phyloP scores from a whole-genome alignment of 257 asterid genomes.

The Pogostemon cablin region DNA sequence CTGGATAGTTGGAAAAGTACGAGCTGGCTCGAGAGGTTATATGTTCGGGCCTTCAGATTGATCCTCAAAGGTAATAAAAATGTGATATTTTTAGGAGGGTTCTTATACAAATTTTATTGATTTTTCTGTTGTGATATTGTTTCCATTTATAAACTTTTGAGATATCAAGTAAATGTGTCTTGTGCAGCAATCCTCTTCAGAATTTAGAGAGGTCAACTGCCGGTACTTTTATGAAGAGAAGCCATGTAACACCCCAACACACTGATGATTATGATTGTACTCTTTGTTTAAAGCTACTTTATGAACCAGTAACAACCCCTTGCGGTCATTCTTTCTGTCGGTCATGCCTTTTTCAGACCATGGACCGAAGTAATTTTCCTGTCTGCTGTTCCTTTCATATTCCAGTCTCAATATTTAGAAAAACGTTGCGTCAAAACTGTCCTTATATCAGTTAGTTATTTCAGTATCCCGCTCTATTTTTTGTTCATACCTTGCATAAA shows the following conservation, averaged over 20 bases:
- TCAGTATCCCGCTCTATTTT: background rate
- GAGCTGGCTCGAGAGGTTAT: constrained; percentile 74
- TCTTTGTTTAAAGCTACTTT: constrained; percentile 83
- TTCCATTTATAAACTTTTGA: background rate
- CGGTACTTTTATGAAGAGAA: constrained; percentile 51
- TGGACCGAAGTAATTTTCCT: constrained; percentile 78
- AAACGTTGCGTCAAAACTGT: background rate
- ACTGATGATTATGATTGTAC: constrained; percentile 98
- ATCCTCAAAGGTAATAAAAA: constrained; percentile 64
- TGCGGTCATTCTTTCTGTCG: constrained; percentile 99
- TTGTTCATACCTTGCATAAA: constrained; percentile 26
- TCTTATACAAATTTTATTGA: constrained; percentile 17
- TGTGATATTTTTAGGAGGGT: background rate
- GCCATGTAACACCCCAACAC: constrained; percentile 58
- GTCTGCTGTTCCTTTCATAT: constrained; percentile 21
- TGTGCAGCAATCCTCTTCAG: constrained; percentile 61
- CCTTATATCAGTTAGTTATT: constrained; percentile 11
- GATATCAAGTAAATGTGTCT: constrained; percentile 23
- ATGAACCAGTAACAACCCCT: constrained; percentile 92
- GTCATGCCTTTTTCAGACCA: constrained; percentile 90
- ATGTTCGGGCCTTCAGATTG: constrained; percentile 70
- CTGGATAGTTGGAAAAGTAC: constrained; percentile 83
- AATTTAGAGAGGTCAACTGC: constrained; percentile 58
- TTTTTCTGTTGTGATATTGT: background rate
- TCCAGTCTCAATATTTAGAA: constrained; percentile 10